These are phyloP conservation scores for Gentiana dahurica DNA, from an alignment of 257 asterid genomes.

Conservation along the genomic window DNA sequence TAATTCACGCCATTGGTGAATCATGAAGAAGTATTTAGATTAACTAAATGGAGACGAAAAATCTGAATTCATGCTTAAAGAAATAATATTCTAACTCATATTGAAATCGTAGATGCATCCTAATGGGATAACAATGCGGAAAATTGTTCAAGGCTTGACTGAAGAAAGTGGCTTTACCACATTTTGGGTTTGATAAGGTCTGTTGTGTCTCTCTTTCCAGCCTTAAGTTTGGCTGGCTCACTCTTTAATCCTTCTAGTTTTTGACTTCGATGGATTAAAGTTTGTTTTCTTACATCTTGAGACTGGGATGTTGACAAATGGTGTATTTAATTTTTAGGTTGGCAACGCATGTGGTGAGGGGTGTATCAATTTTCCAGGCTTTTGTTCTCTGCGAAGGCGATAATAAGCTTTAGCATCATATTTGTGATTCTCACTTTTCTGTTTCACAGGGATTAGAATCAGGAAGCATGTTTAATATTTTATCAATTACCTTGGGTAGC, in stretches of 20 bases:
- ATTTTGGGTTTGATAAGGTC: constrained; percentile 72
- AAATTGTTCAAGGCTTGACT: constrained; percentile 71
- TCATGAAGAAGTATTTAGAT: constrained; percentile 27
- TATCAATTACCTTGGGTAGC: constrained; percentile 17
- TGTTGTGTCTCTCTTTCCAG: constrained; percentile 61
- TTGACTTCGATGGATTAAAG: constrained; percentile 67
- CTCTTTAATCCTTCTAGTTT: constrained; percentile 49
- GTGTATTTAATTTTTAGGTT: constrained; percentile 93
- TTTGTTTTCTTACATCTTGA: constrained; percentile 49
- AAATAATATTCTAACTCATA: constrained; percentile 77
- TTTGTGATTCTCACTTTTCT: constrained; percentile 45
- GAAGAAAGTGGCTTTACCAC: constrained; percentile 81
- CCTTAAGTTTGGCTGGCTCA: constrained; percentile 40
- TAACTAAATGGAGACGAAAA: constrained; percentile 34
- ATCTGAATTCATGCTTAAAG: constrained; percentile 47
- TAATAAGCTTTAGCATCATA: constrained; percentile 56
- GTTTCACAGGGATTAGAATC: constrained; percentile 55
- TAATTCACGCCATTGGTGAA: constrained; percentile 14
- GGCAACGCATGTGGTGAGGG: constrained; percentile 95
- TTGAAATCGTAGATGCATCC: constrained; percentile 98
- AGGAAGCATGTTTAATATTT: constrained; percentile 15
- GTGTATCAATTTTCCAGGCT: constrained; percentile 90
- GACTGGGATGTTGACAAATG: constrained; percentile 78
- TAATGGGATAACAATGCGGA: constrained; percentile 93
- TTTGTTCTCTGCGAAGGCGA: constrained; percentile 79